Evolutionary conservation across 2,329 filamentous ascomycete genomes (phyloP), one percentile per base, ranked within the genome.

Genomic region (Venturia carpophila): DNA sequence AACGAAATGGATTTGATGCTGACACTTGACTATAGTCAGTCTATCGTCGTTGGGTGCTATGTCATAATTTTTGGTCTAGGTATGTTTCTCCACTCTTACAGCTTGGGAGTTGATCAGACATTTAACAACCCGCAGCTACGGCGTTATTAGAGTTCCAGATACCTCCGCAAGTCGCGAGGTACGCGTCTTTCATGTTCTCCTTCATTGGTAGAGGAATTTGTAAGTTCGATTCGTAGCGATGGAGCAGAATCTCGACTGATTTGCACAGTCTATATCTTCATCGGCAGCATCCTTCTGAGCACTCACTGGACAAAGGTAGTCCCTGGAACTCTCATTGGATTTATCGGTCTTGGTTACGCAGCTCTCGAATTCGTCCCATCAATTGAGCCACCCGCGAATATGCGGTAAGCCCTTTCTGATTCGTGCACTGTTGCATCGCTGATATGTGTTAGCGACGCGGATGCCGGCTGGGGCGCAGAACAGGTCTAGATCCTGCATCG

Each of bases 151-250:
- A 99, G 79, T 96, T 97, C 80, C 89, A 96, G 78, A 93, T 97
- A 71, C 93, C 94, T 62, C 91, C 92, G 67, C 92, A 96, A 76
- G 83, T 96, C 64, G 89, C 92, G 66, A 88, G 91, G 79, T 96
- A 97, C 81, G 93, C 92, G 64, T 96, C 91, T 13, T 99, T 99
- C 82, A 87, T 97, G 78, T 97, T 97, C 82, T 96, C 91, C 66
- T 97, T 99, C 83, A 80, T 97, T 71, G 94, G 94, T 68, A 92
- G 94, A 74, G 94, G 94, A 78, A 83, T 91, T 75, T 97, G 92
- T 96, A 86, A 79, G 91, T 87, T 19, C 19, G 17, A 60, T 15
- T 27, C 2, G 9, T 15, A 24, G 11, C 21, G 17, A 4, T 15
- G 42, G 17, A 66, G 60, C 52, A 42, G 58, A 21, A 69, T 27